These are phyloP conservation scores for Colletotrichum cereale DNA, from an alignment of 2,329 filamentous ascomycete genomes.

Conservation along the genomic window DNA sequence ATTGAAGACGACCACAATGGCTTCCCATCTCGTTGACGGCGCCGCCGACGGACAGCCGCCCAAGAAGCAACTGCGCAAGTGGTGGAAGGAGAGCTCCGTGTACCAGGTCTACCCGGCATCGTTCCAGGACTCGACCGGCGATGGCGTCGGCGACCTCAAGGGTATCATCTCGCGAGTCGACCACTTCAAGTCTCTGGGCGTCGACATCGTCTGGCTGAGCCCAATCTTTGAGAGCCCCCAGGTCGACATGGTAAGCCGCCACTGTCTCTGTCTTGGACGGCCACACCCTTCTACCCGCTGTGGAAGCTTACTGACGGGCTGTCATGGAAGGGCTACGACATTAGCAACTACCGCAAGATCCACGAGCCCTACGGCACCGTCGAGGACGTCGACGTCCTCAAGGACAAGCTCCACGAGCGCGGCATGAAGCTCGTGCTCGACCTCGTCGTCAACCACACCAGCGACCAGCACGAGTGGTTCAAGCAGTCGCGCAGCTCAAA, in stretches of 20 bases:
- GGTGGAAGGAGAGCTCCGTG: slow-evolving; percentile 72
- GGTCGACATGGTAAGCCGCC: slow-evolving; percentile 68
- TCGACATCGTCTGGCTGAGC: slow-evolving; percentile 69
- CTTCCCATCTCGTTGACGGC: slow-evolving; percentile 4
- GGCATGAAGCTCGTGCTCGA: slow-evolving; percentile 80
- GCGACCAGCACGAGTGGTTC: slow-evolving; percentile 69
- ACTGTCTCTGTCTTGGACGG: neutral
- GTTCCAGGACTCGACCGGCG: slow-evolving; percentile 69
- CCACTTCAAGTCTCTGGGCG: slow-evolving; percentile 66
- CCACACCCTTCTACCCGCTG: no score
- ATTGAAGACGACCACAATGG: slow-evolving; percentile 13
- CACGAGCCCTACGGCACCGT: slow-evolving; percentile 76
- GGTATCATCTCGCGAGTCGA: slow-evolving; percentile 69
- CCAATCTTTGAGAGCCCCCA: slow-evolving; percentile 66
- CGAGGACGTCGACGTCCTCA: slow-evolving; percentile 73
- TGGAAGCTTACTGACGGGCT: neutral
- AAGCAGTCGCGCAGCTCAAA: slow-evolving; percentile 66
- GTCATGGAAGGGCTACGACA: slow-evolving; percentile 71
- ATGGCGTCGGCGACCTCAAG: slow-evolving; percentile 68
- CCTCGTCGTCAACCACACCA: slow-evolving; percentile 80
- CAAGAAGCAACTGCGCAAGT: slow-evolving; percentile 47
- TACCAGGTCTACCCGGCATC: slow-evolving; percentile 74
- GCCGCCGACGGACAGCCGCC: slow-evolving; percentile 1
- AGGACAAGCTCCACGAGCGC: slow-evolving; percentile 69
- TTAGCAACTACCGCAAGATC: slow-evolving; percentile 76